phyloP scores from a whole-genome alignment of 2,329 filamentous ascomycete species.

The Calonectria multiphialidica region DNA sequence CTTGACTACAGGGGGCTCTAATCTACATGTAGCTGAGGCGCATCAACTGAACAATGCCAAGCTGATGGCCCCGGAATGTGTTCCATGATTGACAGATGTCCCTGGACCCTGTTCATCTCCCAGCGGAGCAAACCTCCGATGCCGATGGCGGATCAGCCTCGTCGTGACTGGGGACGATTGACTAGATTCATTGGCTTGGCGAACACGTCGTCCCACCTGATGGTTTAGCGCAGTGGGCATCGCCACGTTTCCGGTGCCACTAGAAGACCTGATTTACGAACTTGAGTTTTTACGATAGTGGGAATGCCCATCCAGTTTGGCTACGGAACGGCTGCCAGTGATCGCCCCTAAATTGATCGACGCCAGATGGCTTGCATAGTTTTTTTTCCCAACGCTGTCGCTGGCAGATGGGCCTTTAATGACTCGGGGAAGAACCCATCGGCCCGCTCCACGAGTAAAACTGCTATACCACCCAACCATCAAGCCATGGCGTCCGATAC shows the following conservation, averaged over 20 bases:
- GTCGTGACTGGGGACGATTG: not conserved
- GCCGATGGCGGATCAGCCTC: not conserved
- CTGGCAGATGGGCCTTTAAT: not conserved
- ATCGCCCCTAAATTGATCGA: slow-evolving; percentile 8
- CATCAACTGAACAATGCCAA: not conserved
- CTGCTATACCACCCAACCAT: not conserved
- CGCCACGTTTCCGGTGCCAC: not conserved
- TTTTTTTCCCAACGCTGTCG: not conserved
- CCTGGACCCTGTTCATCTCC: not conserved
- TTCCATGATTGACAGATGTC: not conserved
- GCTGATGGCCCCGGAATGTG: not conserved
- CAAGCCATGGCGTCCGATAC: not conserved
- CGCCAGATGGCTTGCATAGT: not conserved
- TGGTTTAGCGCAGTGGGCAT: not conserved
- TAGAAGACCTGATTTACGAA: not conserved
- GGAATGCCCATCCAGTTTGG: not conserved
- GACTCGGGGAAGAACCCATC: not conserved
- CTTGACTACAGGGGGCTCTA: not conserved
- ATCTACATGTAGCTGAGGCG: not conserved
- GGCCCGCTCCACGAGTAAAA: not conserved
- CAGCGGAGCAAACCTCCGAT: not conserved
- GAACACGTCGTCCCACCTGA: not conserved
- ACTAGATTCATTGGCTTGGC: not conserved
- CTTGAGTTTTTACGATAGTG: not conserved
- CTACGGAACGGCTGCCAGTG: not conserved